Base-by-base conservation (phyloP, 106 monocot genomes). In the Dendrobium catenatum region DNA sequence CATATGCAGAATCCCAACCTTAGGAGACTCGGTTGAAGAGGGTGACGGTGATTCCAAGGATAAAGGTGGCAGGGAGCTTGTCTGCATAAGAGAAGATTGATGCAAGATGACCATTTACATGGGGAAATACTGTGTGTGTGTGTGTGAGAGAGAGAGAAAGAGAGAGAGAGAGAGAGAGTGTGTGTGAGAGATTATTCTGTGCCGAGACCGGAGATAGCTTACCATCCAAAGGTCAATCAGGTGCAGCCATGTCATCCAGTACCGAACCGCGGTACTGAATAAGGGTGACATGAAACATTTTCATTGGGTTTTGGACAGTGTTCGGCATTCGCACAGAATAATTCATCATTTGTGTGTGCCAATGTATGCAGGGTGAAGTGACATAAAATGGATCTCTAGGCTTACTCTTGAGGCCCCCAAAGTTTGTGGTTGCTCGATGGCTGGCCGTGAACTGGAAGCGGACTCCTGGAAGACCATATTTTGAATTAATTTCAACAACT, bases 361-460 rank as follows among this genome's bases (percentile, higher is more conserved):
- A 48, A 11, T 48, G 48, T 11, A 48, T 48, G 48, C 48, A 48
- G 9, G 48, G 48, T 48, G 11, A 20, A 42, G 73, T 16, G 9
- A 22, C 8, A 76, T 41, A 19, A 19, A 48, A 48, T 6, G 13
- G 0, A 46, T 0, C 13, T 73, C 0, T 48, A 8, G 43, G 47
- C 76, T 76, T 76, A 76, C 76, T 76, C 76, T 76, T 26, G 76
- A 76, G 48, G 9, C 22, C 2, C 46, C 76, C 24, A 24, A 48
- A 76, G 5, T 22, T 8, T 19, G 24, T 4, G 76, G 10, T 76
- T 43, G 46, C 13, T 76, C 11, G n/a, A 76, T 44, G 10, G 76
- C 43, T 24, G 1, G 76, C 18, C 3, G 24, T 46, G 76, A 76
- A 26, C 76, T 76, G 76, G 47, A 76, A 47, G 76, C 1, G 22